phyloP scores from a whole-genome alignment of 768 basidiomycete species.

The Sutorius australiensis region DNA sequence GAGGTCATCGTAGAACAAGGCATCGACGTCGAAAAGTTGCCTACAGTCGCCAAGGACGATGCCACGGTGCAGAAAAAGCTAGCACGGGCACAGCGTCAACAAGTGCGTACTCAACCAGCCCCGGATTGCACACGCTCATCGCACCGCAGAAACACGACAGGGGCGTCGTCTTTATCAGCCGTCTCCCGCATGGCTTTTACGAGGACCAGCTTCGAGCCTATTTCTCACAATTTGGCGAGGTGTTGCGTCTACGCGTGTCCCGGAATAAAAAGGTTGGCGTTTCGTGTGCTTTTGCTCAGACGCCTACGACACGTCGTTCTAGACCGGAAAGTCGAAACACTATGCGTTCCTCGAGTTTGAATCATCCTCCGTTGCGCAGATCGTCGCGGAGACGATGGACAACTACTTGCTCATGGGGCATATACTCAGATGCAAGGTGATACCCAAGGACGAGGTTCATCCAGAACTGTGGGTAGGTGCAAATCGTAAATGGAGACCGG shows the following conservation, averaged over 20 bases:
- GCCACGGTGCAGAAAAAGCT: conserved; percentile 65
- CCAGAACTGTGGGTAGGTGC: conserved; percentile 97
- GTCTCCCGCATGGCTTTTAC: conserved; percentile 96
- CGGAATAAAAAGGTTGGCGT: conserved; percentile 81
- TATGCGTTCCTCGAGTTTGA: conserved; percentile 96
- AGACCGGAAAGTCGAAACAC: conserved; percentile 97
- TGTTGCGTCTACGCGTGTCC: conserved; percentile 84
- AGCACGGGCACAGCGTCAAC: conserved; percentile 58
- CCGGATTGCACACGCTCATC: neutral
- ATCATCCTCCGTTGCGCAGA: conserved; percentile 83
- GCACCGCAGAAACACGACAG: conserved; percentile 50
- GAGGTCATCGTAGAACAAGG: conserved; percentile 55
- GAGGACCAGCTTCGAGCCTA: conserved; percentile 92
- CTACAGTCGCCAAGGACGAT: conserved; percentile 88
- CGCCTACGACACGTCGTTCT: neutral
- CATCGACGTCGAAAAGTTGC: conserved; percentile 71
- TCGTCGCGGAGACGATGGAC: conserved; percentile 98
- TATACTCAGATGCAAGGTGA: conserved; percentile 84
- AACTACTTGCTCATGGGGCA: conserved; percentile 96
- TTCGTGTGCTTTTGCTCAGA: neutral
- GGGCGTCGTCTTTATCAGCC: conserved; percentile 85
- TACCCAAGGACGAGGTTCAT: conserved; percentile 88
- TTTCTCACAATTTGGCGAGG: conserved; percentile 91
- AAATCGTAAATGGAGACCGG: conserved; percentile 81
- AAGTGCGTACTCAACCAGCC: conserved; percentile 42